Evolutionary conservation across 2,329 filamentous ascomycete species (phyloP).

Genomic region (Aspergillus puulaauensis): DNA sequence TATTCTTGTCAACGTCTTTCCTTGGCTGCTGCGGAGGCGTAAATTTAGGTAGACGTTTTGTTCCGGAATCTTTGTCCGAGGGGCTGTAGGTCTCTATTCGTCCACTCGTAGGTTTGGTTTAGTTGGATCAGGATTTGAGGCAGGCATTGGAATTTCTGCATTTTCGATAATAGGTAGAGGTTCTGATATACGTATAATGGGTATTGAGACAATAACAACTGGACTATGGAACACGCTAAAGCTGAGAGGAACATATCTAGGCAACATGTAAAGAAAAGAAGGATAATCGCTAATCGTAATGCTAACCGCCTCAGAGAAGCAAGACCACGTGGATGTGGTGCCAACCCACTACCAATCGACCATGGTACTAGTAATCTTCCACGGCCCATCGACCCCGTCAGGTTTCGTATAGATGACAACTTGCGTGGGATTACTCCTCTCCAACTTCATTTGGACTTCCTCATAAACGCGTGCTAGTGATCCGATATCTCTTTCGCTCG

Average conservation of each 20-base stretch:
- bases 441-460: background rate
- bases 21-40: too few species aligned
- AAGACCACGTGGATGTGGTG: background rate
- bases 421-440: background rate
- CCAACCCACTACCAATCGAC: background rate
- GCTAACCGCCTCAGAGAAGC: too few species aligned
- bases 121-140: background rate
- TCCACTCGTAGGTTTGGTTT: background rate
- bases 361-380: background rate
- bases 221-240: background rate
- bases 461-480: background rate
- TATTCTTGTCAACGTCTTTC: background rate
- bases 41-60: too few species aligned
- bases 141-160: too few species aligned
- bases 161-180: too few species aligned
- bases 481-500: slow-evolving; percentile 12
- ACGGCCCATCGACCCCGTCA: background rate
- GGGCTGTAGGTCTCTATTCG: background rate
- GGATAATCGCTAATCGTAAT: background rate
- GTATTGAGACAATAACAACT: background rate
- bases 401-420: background rate
- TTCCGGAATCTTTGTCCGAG: background rate
- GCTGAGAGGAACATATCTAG: background rate
- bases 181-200: background rate
- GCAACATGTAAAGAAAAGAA: background rate